phyloP scores from a whole-genome alignment of 148 eudicot species.

The Chenopodium suecicum region DNA sequence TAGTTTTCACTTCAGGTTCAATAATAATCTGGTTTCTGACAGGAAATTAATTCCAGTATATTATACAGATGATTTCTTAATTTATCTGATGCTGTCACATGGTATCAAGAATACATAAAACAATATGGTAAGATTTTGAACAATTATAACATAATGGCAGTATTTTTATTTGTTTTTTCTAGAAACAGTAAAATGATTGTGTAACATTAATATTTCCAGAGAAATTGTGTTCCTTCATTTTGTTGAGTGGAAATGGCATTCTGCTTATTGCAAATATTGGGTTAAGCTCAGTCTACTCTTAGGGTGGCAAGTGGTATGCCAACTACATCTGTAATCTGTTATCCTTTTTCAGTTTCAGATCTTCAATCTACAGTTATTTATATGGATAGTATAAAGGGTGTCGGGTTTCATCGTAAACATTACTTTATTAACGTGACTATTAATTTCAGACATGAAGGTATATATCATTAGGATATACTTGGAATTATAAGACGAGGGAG shows the following conservation, averaged over 20 bases:
- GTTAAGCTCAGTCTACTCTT: background rate
- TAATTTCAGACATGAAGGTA: too few species aligned
- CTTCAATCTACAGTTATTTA: background rate
- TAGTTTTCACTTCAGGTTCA: background rate
- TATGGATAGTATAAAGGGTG: too few species aligned
- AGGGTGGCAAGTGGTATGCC: background rate
- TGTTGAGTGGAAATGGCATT: background rate
- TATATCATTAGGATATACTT: too few species aligned
- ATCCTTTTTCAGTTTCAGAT: background rate
- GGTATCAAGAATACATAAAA: background rate
- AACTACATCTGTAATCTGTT: background rate
- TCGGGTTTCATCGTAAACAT: too few species aligned
- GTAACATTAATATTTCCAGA: background rate
- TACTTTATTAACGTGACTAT: too few species aligned
- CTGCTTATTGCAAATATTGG: background rate
- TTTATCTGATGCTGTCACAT: slow-evolving; percentile 9
- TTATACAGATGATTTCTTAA: background rate
- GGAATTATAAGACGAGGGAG: too few species aligned
- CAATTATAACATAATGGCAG: background rate
- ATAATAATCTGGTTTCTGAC: background rate
- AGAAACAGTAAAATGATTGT: background rate
- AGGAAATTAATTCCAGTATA: background rate
- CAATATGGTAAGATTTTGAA: slow-evolving; percentile 1
- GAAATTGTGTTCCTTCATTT: background rate
- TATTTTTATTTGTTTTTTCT: background rate